A percentile compares a stretch with the other conserved stretches of the same genome.
Evolutionary conservation across 1,139 yeast species (phyloP).

Genomic region (Kurtzmaniella natalensis): DNA sequence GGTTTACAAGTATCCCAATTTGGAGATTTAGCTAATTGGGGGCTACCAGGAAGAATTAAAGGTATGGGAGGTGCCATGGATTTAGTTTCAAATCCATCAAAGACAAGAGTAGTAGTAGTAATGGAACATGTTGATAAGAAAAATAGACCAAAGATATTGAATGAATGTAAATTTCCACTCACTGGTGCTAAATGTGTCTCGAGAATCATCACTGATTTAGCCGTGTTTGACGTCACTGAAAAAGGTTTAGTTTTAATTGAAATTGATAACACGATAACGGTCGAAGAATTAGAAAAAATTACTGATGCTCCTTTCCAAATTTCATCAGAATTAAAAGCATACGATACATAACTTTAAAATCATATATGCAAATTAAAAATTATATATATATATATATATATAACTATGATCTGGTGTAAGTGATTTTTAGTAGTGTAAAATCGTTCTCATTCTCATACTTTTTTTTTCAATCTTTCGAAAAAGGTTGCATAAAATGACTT

Average conservation of each 20-base stretch:
- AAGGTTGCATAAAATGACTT: no score
- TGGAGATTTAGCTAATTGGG: no score
- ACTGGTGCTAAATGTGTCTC: slow-evolving; percentile 45
- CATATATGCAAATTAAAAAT: no score
- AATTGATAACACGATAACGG: slow-evolving; percentile 30
- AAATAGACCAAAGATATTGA: slow-evolving; percentile 44
- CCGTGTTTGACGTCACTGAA: slow-evolving; percentile 43
- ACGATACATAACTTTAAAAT: no score
- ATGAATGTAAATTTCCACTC: slow-evolving; percentile 40
- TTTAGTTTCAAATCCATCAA: no score
- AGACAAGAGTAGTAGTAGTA: slow-evolving; percentile 44
- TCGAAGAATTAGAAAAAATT: slow-evolving; percentile 35
- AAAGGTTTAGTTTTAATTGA: slow-evolving; percentile 36
- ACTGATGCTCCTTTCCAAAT: slow-evolving; percentile 40
- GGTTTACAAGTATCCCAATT: slow-evolving; percentile 45
- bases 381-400: no score
- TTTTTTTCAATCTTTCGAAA: no score
- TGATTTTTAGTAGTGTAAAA: no score
- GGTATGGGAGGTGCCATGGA: no score
- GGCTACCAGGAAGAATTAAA: no score
- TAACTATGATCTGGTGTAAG: no score
- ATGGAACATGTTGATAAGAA: slow-evolving; percentile 47
- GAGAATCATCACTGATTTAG: slow-evolving; percentile 45
- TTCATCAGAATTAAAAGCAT: slow-evolving; percentile 24
- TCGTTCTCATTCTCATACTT: no score